Evolutionary conservation across 1,284 basidiomycete species (phyloP), one percentile per base, ranked within the genome.

Genomic region (Trichosporon coremiiforme): DNA sequence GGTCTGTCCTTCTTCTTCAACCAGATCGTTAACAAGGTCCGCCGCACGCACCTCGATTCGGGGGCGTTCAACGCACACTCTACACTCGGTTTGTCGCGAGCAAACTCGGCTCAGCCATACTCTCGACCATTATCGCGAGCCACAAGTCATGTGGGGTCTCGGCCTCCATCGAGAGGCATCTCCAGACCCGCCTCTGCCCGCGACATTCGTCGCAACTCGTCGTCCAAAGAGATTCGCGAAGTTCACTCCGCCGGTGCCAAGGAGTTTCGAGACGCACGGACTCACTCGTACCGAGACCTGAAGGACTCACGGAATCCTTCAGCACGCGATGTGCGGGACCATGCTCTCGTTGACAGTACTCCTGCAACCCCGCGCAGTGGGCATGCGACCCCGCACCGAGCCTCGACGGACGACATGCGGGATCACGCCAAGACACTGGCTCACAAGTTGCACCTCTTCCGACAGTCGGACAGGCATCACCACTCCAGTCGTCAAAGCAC

Each of bases 1-100:
- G 82, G 81, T 1, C 67, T 84, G 70, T 78, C 80, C 1, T 81
- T 83, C 70, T 84, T 83, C 73, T 84, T 83, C 75, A 82, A 84
- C 62, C 78, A 82, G 2, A 75, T 84, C 29, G 75, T 79, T 22
- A 78, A 71, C 50, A 81, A 80, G 68, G 73, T 80, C 15, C 69
- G 75, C 17, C 80, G 81, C 68, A 74, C 77, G 0, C 82, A 83
- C 66, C 71, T 84, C 47, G 80, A 84, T 71, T 82, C 80, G 2
- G 71, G 75, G 0, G 81, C 77, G 2, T 83, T 77, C 73, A 71
- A 47, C 22, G 72, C 64, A 17, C 66, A 45, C 38, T 64, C 41
- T 10, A 68, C 67, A 0, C 25, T 66, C 5, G 57, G 57, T 1
- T 9, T 60, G 13, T 60, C 57, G 2, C 29, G 57, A 3, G n/a